These are phyloP conservation scores for Cutaneotrichosporon sp. DNA, from an alignment of 1,284 basidiomycete species.

Conservation along the genomic window DNA sequence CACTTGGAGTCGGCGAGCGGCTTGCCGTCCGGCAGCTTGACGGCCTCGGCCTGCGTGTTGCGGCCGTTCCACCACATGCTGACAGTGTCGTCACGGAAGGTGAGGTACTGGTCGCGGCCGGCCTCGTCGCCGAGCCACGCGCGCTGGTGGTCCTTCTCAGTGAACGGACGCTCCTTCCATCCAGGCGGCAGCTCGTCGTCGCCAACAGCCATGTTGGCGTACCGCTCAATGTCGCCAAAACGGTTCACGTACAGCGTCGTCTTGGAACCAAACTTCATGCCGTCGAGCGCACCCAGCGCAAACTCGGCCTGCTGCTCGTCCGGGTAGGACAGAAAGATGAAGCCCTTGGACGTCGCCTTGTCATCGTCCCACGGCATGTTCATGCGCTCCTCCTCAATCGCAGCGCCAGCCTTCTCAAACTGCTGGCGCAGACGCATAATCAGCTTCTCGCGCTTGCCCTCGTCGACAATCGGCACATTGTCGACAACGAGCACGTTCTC, in stretches of 20 bases:
- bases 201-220: conserved; percentile 70
- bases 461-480: conserved; percentile 64
- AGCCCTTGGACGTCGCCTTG: conserved; percentile 79
- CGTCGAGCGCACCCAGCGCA: conserved; percentile 75
- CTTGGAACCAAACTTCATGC: conserved; percentile 73
- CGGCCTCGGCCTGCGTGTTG: conserved; percentile 77
- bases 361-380: conserved; percentile 77
- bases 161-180: conserved; percentile 67
- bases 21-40: conserved; percentile 54
- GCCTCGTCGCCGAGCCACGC: conserved; percentile 89
- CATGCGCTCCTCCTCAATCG: conserved; percentile 69
- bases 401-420: conserved; percentile 70
- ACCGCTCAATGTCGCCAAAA: conserved; percentile 89
- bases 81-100: conserved; percentile 87
- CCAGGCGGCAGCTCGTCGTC: conserved; percentile 60
- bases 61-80: conserved; percentile 91
- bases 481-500: conserved; percentile 14
- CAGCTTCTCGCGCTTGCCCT: conserved; percentile 69
- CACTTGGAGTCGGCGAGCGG: conserved; percentile 57
- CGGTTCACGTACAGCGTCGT: conserved; percentile 87
- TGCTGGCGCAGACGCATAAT: conserved; percentile 73
- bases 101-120: conserved; percentile 93
- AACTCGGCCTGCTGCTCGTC: conserved; percentile 73
- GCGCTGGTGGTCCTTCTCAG: conserved; percentile 86
- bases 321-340: conserved; percentile 83